phyloP scores from a whole-genome alignment of 805 yeast genomes.

The Yamadazyma phyllophila region DNA sequence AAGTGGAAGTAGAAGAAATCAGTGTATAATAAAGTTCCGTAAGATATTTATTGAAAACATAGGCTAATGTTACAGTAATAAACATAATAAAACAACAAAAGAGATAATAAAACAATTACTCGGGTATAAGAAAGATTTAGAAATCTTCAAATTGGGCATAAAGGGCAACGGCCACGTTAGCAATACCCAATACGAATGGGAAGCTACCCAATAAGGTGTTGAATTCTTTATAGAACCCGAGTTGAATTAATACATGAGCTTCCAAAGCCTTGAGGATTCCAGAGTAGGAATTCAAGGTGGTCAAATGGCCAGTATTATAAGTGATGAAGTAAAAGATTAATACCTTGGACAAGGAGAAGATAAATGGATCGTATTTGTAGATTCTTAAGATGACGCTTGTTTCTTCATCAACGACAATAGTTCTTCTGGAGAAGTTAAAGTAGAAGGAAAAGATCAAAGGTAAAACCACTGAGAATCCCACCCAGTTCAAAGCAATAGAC shows the following conservation, averaged over 20 bases:
- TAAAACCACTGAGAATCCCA: constrained; percentile 32
- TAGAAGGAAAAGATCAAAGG: constrained; percentile 49
- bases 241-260: constrained; percentile 31
- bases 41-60: constrained; percentile 10
- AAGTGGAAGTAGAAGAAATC: constrained; percentile 26
- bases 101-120: background rate
- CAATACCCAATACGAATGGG: constrained; percentile 45
- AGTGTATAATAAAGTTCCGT: background rate
- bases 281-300: constrained; percentile 22
- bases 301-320: constrained; percentile 28
- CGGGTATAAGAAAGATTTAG: constrained; percentile 14
- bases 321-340: constrained; percentile 39
- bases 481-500: constrained; percentile 41
- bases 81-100: constrained; percentile 11
- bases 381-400: constrained; percentile 34
- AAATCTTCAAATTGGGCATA: constrained; percentile 51
- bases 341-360: constrained; percentile 48
- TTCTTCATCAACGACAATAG: constrained; percentile 26
- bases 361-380: constrained; percentile 52
- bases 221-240: constrained; percentile 39
- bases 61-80: constrained; percentile 13
- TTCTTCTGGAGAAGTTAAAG: constrained; percentile 49
- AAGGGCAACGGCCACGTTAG: constrained; percentile 46
- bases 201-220: constrained; percentile 42
- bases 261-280: constrained; percentile 27